These are phyloP conservation scores for Sesbania bispinosa DNA, from an alignment of 306 rosid genomes.

Conservation along the genomic window DNA sequence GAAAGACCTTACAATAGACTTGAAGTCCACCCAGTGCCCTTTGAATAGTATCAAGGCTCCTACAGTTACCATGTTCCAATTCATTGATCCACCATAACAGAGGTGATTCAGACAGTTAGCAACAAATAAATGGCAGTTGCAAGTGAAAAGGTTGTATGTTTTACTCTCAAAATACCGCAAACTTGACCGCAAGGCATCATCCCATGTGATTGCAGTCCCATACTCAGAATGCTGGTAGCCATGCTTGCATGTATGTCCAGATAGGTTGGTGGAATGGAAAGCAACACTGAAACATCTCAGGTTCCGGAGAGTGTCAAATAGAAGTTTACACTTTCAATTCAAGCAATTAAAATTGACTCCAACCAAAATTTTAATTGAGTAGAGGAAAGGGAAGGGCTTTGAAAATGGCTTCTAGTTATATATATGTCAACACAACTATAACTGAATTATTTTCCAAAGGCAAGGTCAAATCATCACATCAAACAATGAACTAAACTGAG, in stretches of 20 bases:
- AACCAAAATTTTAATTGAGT: not conserved
- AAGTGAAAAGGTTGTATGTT: conserved; percentile 83
- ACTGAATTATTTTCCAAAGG: not conserved
- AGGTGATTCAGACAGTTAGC: conserved; percentile 79
- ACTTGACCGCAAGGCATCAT: conserved; percentile 67
- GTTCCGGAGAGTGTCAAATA: conserved; percentile 24
- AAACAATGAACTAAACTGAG: not conserved
- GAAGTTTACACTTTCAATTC: not conserved
- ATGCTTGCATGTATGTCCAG: conserved; percentile 68
- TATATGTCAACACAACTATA: not conserved
- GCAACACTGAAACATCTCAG: conserved; percentile 70
- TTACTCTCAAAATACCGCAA: conserved; percentile 53
- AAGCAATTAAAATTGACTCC: not conserved
- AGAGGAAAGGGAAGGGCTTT: not conserved
- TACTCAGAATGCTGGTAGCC: conserved; percentile 65
- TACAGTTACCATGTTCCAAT: conserved; percentile 86
- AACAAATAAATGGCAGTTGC: conserved; percentile 78
- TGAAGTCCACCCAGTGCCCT: conserved; percentile 78
- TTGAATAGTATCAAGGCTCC: conserved; percentile 65
- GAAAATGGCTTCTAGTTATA: not conserved
- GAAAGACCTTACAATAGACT: conserved; percentile 70
- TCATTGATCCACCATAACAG: conserved; percentile 71
- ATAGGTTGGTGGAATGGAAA: conserved; percentile 60
- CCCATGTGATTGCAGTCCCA: conserved; percentile 86
- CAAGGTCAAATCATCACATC: not conserved